Percentiles rank a stretch among this genome's conserved stretches.
These are phyloP conservation scores for Bolboschoenus planiculmis DNA, from an alignment of 176 grass and related monocot species.

Conservation along the genomic window DNA sequence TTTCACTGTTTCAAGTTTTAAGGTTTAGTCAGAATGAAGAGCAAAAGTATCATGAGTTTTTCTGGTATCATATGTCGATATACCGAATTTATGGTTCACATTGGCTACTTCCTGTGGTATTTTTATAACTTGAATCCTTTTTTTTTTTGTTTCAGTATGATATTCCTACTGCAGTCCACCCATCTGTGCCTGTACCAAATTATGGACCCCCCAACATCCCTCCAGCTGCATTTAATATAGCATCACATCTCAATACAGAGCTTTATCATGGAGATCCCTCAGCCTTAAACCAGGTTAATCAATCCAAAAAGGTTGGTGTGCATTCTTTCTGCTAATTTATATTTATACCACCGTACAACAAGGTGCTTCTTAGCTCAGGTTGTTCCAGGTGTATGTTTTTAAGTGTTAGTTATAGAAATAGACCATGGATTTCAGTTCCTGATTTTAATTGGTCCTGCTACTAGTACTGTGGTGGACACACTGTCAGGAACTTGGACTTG, in stretches of 20 bases:
- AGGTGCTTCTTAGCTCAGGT: not conserved
- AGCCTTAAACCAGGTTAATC: constrained; percentile 48
- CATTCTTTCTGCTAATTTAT: not conserved
- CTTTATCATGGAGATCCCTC: constrained; percentile 43
- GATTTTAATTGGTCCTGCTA: not conserved
- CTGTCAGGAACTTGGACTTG: not conserved
- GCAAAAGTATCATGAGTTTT: not conserved
- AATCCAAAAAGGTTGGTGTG: constrained; percentile 70
- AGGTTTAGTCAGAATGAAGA: not conserved
- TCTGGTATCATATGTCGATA: not conserved
- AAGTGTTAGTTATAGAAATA: not conserved
- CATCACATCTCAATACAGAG: constrained; percentile 33
- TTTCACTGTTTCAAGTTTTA: not conserved
- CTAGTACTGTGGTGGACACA: not conserved
- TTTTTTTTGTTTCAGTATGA: constrained; percentile 53
- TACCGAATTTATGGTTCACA: not conserved
- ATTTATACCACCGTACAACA: not conserved
- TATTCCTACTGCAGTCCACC: constrained; percentile 34
- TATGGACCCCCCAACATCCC: constrained; percentile 50
- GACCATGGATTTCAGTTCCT: not conserved
- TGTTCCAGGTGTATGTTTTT: not conserved
- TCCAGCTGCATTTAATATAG: too few species aligned
- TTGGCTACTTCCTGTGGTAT: not conserved
- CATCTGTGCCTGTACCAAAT: constrained; percentile 46
- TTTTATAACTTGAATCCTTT: not conserved